Percentiles rank a stretch among this genome's conserved stretches.
Evolutionary conservation across 2,329 filamentous ascomycete genomes (phyloP).

Genomic region (Talaromyces sp.): DNA sequence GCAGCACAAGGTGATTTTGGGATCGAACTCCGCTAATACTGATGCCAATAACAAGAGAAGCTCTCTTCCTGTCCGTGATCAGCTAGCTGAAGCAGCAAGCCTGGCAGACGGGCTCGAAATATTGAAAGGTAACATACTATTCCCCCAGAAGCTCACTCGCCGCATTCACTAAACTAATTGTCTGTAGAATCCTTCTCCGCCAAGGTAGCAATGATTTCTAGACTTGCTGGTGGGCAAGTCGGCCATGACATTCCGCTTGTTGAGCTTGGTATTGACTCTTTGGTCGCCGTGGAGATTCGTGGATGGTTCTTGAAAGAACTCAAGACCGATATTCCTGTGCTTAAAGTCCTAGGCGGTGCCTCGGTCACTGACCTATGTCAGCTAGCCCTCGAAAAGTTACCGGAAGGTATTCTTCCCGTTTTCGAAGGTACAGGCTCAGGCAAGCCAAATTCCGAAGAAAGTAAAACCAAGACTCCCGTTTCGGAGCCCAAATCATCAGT

Average conservation of each 20-base stretch:
- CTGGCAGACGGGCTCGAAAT: too few relatives aligned
- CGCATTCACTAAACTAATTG: background rate
- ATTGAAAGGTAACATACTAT: too few relatives aligned
- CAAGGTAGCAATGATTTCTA: constrained; percentile 5
- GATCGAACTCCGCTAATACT: constrained; percentile 36
- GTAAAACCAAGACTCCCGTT: too few relatives aligned
- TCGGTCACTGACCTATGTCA: constrained; percentile 26
- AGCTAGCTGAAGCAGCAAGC: too few relatives aligned
- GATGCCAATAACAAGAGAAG: background rate
- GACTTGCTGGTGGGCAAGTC: background rate
- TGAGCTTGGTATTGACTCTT: constrained; percentile 43
- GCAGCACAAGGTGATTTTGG: constrained; percentile 32
- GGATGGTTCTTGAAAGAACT: constrained; percentile 55
- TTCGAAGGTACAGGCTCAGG: background rate
- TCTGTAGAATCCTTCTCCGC: background rate
- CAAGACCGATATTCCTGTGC: constrained; percentile 49
- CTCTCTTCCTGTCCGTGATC: too few relatives aligned
- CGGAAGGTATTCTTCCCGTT: background rate
- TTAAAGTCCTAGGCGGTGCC: constrained; percentile 50
- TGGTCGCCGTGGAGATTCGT: constrained; percentile 46
- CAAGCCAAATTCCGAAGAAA: too few relatives aligned
- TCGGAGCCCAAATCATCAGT: too few relatives aligned
- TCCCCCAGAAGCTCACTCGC: too few relatives aligned
- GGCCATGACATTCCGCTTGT: constrained; percentile 11
- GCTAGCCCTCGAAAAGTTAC: constrained; percentile 5